phyloP scores from a whole-genome alignment of 192 early-diverging fungal genomes.

The Phycomyces nitens region DNA sequence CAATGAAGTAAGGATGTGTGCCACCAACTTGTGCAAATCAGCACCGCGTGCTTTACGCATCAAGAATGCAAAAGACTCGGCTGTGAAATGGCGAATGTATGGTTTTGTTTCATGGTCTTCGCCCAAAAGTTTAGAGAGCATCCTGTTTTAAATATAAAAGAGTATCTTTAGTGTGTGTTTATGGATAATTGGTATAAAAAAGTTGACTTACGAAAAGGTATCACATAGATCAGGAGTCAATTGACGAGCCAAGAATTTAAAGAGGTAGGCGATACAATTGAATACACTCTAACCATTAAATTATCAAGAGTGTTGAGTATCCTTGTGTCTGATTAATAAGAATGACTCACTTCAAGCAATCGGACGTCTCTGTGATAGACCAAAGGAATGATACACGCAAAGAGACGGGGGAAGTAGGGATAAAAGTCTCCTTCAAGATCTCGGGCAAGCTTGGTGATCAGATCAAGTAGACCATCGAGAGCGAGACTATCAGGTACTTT shows the following conservation, averaged over 20 bases:
- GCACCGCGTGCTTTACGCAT: slow-evolving; percentile 72
- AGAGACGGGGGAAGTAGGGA: slow-evolving; percentile 68
- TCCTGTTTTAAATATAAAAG: slow-evolving; percentile 27
- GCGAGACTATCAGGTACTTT: slow-evolving; percentile 59
- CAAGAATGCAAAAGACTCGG: slow-evolving; percentile 89
- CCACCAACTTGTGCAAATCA: slow-evolving; percentile 56
- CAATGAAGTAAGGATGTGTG: slow-evolving; percentile 57
- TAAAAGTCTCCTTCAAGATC: slow-evolving; percentile 93
- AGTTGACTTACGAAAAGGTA: slow-evolving; percentile 60
- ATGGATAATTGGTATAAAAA: not conserved
- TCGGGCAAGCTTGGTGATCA: slow-evolving; percentile 77
- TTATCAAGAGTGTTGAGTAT: not conserved
- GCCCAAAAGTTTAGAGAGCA: slow-evolving; percentile 72
- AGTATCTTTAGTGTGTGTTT: too few relatives aligned
- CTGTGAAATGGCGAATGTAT: slow-evolving; percentile 83
- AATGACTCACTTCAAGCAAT: slow-evolving; percentile 64
- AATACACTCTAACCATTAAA: slow-evolving; percentile 66
- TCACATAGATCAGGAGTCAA: slow-evolving; percentile 65
- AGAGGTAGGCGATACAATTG: slow-evolving; percentile 85
- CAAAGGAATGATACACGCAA: slow-evolving; percentile 60
- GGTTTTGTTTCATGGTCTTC: slow-evolving; percentile 60
- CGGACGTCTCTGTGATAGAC: slow-evolving; percentile 66
- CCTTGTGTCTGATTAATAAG: not conserved
- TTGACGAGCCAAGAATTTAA: slow-evolving; percentile 80
- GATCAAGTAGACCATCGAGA: slow-evolving; percentile 77